Evolutionary conservation across 352 stramenopile genomes (phyloP).

Genomic region (Globisporangium spinosum): DNA sequence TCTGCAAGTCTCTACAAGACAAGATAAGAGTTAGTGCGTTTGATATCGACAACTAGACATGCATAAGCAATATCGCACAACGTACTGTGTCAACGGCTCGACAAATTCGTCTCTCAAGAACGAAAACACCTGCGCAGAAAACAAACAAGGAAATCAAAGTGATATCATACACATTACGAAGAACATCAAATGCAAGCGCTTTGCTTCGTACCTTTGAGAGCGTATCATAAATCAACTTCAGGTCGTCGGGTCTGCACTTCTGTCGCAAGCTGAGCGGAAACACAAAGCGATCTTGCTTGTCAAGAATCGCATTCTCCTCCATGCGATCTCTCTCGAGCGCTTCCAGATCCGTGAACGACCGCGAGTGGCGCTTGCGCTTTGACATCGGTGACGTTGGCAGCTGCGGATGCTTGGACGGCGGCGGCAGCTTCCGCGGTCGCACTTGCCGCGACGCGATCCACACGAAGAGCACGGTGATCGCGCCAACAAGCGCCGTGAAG

Average conservation of each 20-base stretch:
- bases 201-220: slow-evolving; percentile 46
- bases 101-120: slow-evolving; percentile 73
- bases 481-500: slow-evolving; percentile 36
- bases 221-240: slow-evolving; percentile 79
- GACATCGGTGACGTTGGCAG: slow-evolving; percentile 61
- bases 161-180: background rate
- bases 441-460: slow-evolving; percentile 83
- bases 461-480: slow-evolving; percentile 56
- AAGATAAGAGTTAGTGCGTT: background rate
- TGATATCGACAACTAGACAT: background rate
- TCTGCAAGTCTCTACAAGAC: slow-evolving; percentile 47
- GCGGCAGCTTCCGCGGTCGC: slow-evolving; percentile 45
- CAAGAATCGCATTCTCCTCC: slow-evolving; percentile 54
- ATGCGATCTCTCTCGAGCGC: slow-evolving; percentile 57
- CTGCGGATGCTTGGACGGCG: slow-evolving; percentile 25
- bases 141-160: background rate
- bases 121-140: slow-evolving; percentile 46
- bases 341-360: slow-evolving; percentile 68
- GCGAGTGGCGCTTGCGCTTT: slow-evolving; percentile 70
- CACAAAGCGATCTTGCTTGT: slow-evolving; percentile 62
- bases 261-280: slow-evolving; percentile 53
- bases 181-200: background rate
- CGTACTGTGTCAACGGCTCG: slow-evolving; percentile 42
- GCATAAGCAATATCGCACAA: background rate
- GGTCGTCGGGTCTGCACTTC: slow-evolving; percentile 65